Evolutionary conservation across 805 yeast genomes (phyloP).

Genomic region (Kodamaea hsintzibuensis): DNA sequence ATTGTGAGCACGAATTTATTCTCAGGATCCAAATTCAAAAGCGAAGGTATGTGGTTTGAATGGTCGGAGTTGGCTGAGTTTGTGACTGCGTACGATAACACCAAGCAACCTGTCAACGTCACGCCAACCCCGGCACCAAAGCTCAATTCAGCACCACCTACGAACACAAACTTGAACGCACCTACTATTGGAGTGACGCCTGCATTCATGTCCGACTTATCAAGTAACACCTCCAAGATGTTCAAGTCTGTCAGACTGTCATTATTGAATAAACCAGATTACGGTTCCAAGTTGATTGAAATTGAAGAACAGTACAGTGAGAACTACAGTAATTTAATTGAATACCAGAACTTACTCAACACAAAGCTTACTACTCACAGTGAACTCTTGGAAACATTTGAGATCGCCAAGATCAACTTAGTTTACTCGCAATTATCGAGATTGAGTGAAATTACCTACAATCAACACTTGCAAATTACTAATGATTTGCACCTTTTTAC

Average conservation of each 20-base stretch:
- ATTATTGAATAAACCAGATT: conserved; percentile 27
- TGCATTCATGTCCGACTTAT: conserved; percentile 22
- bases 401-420: conserved; percentile 33
- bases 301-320: conserved; percentile 34
- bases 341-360: conserved; percentile 31
- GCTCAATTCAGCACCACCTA: background rate
- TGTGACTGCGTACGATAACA: conserved; percentile 14
- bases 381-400: conserved; percentile 34
- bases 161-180: background rate
- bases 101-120: background rate
- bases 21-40: conserved; percentile 35
- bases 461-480: conserved; percentile 26
- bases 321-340: conserved; percentile 35
- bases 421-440: conserved; percentile 33
- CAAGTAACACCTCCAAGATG: conserved; percentile 31
- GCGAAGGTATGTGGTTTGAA: conserved; percentile 47
- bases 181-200: conserved; percentile 8
- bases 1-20: conserved; percentile 33
- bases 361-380: conserved; percentile 22
- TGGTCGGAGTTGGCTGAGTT: conserved; percentile 38
- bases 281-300: conserved; percentile 26
- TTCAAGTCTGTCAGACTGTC: conserved; percentile 34
- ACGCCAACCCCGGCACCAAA: background rate
- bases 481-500: conserved; percentile 26
- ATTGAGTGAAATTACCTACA: conserved; percentile 34